Evolutionary conservation across 768 basidiomycete genomes (phyloP), one percentile per base, ranked within the genome.

Genomic region (Cubamyces lactineus): DNA sequence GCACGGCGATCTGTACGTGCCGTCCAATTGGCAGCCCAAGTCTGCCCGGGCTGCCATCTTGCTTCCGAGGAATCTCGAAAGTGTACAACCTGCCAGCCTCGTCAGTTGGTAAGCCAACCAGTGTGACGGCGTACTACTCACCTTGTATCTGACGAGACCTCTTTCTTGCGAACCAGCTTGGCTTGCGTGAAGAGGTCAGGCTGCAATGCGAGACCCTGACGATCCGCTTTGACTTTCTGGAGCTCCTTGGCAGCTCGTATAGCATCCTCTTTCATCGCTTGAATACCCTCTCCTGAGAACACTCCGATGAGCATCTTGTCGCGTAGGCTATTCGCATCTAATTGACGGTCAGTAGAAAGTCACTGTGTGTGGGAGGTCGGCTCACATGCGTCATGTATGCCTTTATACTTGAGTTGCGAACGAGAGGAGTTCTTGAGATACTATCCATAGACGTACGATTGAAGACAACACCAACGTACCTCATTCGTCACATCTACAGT

Each of bases 261-360:
- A 2, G 68, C 66, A 48, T 69, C 68, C 23, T 66, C 58, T 19
- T 64, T 47, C 62, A 69, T 69, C 6, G 60, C 66, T 23, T 64
- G 24, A 23, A 64, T 47, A n/a, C 63, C 68, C 15, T 66, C 66
- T 2, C 49, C 49, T 5, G 64, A 53, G 4, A 69, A 57, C 19
- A 43, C 46, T 30, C 68, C 68, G 42, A 70, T 64, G n/a, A 66
- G 54, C 42, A 65, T 65, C 38, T 70, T 65, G 45, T 70, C 69
- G 7, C 57, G 55, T 52, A 66, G 67, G 23, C 53, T 40, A 55
- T 69, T 66, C 2, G 68, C 68, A 38, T 67, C 66, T 67, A 28
- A 2, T 0, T 5, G 5, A 21, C 8, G 12, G 15, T 53, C 41
- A 47, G 38, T 9, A 11, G 34, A 34, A 1, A 34, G 34, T 34